Base-by-base conservation (phyloP, 805 yeast species). In the Kodamaea neixiangensis region DNA sequence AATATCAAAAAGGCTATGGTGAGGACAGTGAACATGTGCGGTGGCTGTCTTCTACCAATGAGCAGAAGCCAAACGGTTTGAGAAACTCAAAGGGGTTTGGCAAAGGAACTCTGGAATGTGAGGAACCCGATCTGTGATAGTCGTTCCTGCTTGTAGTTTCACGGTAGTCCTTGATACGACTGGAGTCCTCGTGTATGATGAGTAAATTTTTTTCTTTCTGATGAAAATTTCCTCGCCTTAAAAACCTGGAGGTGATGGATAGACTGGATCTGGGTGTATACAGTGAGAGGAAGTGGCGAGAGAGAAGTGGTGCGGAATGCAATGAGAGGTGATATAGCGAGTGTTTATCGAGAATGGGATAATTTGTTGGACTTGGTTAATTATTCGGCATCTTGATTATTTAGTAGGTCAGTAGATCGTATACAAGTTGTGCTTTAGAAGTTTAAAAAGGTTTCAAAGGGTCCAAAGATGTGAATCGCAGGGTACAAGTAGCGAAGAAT, bases 21-120 rank as follows among this genome's bases (percentile, higher is more conserved):
- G 41, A 37, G 41, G 41, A 37, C 21, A 37, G 21, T 37, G 19
- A 37, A 37, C 41, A 37, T 37, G 41, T 37, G 41, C 20, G 11
- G 6, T 15, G 13, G 20, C 41, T 37, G 21, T 37, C 41, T 4
- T 25, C 31, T 25, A 25, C 31, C 31, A 25, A 25, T 25, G 11
- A 25, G 31, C 31, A 25, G 31, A 25, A 25, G 13, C 31, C 31
- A 25, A 25, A 25, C 31, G 7, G 7, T 22, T 25, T 25, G 31
- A 25, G 7, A 3, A 5, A 9, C 31, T 25, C 31, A 25, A 25
- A 25, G 5, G 31, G 3, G 31, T 25, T 25, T 25, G 31, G 31
- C 11, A 5, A 25, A 25, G 31, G 11, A 25, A 5, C 31, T 25
- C 31, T 25, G 7, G 11, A 9, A 25, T 25, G 11, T 25, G 3